phyloP scores from a whole-genome alignment of 2,329 filamentous ascomycete genomes.

The Canariomyces notabilis region DNA sequence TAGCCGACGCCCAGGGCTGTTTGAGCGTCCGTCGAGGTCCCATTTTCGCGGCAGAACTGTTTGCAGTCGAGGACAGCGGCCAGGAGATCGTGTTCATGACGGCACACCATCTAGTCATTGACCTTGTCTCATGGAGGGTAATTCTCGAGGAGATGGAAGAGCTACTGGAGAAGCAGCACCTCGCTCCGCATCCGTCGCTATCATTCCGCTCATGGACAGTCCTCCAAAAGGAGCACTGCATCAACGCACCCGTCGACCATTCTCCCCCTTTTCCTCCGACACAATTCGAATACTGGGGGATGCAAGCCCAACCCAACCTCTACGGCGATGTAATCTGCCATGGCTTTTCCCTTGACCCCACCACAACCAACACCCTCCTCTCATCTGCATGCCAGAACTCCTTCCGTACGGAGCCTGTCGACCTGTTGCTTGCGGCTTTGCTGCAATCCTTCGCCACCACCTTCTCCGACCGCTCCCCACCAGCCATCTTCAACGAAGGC shows the following conservation, averaged over 20 bases:
- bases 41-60: constrained; percentile 24
- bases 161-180: constrained; percentile 26
- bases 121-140: constrained; percentile 43
- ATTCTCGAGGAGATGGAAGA: constrained; percentile 41
- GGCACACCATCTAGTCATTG: constrained; percentile 37
- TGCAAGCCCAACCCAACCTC: constrained; percentile 21
- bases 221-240: constrained; percentile 31
- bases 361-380: constrained; percentile 26
- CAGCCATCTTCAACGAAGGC: constrained; percentile 37
- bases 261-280: constrained; percentile 11
- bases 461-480: constrained; percentile 33
- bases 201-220: constrained; percentile 36
- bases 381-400: constrained; percentile 27
- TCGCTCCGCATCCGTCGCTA: constrained; percentile 16
- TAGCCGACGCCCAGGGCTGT: constrained; percentile 26
- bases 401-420: constrained; percentile 34
- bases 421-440: constrained; percentile 35
- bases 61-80: constrained; percentile 16
- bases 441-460: constrained; percentile 31
- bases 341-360: constrained; percentile 36
- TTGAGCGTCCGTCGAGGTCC: constrained; percentile 24
- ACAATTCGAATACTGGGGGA: constrained; percentile 27
- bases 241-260: constrained; percentile 5
- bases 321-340: constrained; percentile 25
- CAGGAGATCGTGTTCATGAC: constrained; percentile 29